These are phyloP conservation scores for Fraxinus sp. DNA, from an alignment of 305 asterid genomes.

Conservation along the genomic window DNA sequence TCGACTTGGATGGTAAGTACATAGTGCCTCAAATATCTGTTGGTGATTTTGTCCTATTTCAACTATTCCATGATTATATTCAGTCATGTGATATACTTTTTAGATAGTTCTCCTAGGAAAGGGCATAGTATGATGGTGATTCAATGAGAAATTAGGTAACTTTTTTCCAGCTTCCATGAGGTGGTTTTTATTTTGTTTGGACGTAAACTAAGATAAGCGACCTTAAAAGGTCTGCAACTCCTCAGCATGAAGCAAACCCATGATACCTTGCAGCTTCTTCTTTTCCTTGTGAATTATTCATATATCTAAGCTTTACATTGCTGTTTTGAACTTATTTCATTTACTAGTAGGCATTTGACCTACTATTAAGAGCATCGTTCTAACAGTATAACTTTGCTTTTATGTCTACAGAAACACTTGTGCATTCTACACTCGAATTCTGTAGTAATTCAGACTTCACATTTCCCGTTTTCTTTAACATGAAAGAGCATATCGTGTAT, in stretches of 20 bases:
- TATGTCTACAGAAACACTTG: constrained; percentile 83
- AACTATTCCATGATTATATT: neutral
- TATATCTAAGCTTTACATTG: neutral
- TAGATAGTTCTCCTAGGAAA: constrained; percentile 8
- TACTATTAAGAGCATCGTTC: constrained; percentile 5
- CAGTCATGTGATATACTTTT: neutral
- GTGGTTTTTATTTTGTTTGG: neutral
- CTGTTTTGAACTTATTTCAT: neutral
- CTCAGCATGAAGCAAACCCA: neutral
- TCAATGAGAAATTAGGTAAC: neutral
- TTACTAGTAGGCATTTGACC: neutral
- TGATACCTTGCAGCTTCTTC: neutral
- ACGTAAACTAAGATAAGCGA: neutral
- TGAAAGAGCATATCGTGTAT: constrained; percentile 80
- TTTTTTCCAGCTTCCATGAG: neutral
- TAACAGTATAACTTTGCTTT: constrained; percentile 29
- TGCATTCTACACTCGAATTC: constrained; percentile 83
- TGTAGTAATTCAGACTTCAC: constrained; percentile 86
- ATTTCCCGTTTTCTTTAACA: constrained; percentile 78
- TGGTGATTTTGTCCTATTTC: neutral
- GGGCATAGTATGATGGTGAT: neutral
- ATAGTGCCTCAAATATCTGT: constrained; percentile 11
- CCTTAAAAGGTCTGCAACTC: neutral
- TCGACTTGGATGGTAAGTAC: constrained; percentile 87
- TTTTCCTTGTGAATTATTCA: neutral